Conservation (phyloP, 768 basidiomycete genomes). For the Serendipita sp. region DNA sequence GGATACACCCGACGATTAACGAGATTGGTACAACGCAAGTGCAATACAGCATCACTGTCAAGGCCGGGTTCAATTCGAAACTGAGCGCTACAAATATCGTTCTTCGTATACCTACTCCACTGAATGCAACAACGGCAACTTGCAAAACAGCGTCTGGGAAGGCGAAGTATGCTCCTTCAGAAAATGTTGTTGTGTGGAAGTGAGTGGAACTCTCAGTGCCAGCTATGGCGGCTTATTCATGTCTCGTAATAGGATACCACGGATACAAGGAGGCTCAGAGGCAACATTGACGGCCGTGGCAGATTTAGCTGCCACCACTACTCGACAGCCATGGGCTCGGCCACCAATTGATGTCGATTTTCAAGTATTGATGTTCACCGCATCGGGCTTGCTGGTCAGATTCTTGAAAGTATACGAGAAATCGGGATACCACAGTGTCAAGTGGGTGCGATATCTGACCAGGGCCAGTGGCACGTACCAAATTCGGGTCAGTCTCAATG, state of each 20-base stretch:
- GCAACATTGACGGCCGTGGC: conserved; percentile 72
- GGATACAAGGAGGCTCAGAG: conserved; percentile 88
- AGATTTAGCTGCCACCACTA: conserved; percentile 71
- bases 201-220: conserved; percentile 28
- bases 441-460: conserved; percentile 91
- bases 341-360: conserved; percentile 98
- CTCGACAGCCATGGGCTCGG: conserved; percentile 90
- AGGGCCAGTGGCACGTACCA: conserved; percentile 91
- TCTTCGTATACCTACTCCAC: conserved; percentile 85
- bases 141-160: conserved; percentile 87
- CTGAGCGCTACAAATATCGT: conserved; percentile 87
- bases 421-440: conserved; percentile 82
- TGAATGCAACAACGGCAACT: conserved; percentile 85
- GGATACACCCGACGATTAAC: conserved; percentile 77
- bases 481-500: conserved; percentile 46
- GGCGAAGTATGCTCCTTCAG: conserved; percentile 91
- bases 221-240: background rate
- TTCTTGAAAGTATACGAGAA: conserved; percentile 99
- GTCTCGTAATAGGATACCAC: conserved; percentile 44
- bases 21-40: conserved; percentile 89
- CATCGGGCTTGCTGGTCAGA: conserved; percentile 88
- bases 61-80: conserved; percentile 81
- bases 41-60: conserved; percentile 75
- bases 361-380: conserved; percentile 97
- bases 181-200: conserved; percentile 98